Evolutionary conservation across 768 basidiomycete genomes (phyloP).

Genomic region (Mrakia blollopis): DNA sequence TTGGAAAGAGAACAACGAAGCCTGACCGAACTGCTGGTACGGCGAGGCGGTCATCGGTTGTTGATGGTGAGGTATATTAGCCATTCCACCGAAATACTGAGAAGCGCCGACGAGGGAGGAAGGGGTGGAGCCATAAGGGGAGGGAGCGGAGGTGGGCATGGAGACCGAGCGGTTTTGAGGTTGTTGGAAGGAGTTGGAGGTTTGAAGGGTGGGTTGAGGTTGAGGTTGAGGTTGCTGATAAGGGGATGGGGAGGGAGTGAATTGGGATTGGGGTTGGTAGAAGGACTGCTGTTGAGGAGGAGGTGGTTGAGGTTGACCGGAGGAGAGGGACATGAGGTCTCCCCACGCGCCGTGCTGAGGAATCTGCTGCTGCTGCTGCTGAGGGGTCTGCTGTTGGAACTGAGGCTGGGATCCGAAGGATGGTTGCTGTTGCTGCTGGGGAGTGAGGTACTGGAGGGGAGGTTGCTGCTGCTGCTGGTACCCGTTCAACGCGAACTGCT

Average conservation of each 20-base stretch:
- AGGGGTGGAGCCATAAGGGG: not conserved
- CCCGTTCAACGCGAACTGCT: not conserved
- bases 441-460: slow-evolving; percentile 19
- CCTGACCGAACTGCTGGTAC: slow-evolving; percentile 3
- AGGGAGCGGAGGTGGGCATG: not conserved
- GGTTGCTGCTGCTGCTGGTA: not conserved
- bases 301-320: not conserved
- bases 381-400: not conserved
- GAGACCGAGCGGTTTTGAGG: not conserved
- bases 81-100: slow-evolving; percentile 8
- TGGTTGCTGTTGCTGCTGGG: slow-evolving; percentile 2
- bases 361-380: slow-evolving; percentile 20
- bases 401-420: not conserved
- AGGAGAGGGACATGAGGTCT: not conserved
- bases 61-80: not conserved
- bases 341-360: slow-evolving; percentile 11
- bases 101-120: slow-evolving; percentile 2
- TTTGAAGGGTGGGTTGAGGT: too few species aligned
- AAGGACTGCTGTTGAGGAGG: not conserved
- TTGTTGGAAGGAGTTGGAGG: not conserved
- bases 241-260: not conserved
- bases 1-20: not conserved
- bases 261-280: slow-evolving; percentile 9
- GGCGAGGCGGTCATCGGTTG: slow-evolving; percentile 1
- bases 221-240: not conserved